phyloP scores from a whole-genome alignment of 176 grass and related monocot species.

The Avena insularis region DNA sequence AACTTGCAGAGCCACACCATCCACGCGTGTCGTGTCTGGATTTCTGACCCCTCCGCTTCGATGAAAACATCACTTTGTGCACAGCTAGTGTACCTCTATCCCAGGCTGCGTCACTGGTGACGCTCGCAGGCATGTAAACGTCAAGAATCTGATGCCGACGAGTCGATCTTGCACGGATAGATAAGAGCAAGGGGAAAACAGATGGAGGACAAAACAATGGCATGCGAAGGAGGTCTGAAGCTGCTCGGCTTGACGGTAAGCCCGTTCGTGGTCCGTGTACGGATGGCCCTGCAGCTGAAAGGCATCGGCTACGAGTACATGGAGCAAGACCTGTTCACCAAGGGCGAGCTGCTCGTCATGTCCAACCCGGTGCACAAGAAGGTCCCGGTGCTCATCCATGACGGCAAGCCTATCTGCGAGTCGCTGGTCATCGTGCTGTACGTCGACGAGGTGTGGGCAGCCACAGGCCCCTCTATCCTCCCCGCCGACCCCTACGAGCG shows the following conservation, averaged over 20 bases:
- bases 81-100: neutral
- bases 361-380: conserved; percentile 63
- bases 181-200: neutral
- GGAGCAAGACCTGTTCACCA: conserved; percentile 37
- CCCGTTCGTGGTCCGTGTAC: neutral
- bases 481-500: conserved; percentile 35
- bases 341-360: conserved; percentile 50
- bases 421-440: conserved; percentile 60
- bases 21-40: neutral
- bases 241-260: neutral
- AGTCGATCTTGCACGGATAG: neutral
- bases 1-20: neutral
- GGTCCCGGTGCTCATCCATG: conserved; percentile 69
- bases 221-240: neutral
- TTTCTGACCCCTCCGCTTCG: neutral
- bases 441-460: conserved; percentile 49
- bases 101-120: neutral
- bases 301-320: conserved; percentile 38
- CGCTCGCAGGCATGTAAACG: neutral
- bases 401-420: conserved; percentile 43
- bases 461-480: conserved; percentile 1
- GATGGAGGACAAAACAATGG: neutral
- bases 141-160: neutral
- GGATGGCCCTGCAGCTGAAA: neutral
- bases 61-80: neutral